phyloP scores from a whole-genome alignment of 306 rosid species.

The Argentina anserina region DNA sequence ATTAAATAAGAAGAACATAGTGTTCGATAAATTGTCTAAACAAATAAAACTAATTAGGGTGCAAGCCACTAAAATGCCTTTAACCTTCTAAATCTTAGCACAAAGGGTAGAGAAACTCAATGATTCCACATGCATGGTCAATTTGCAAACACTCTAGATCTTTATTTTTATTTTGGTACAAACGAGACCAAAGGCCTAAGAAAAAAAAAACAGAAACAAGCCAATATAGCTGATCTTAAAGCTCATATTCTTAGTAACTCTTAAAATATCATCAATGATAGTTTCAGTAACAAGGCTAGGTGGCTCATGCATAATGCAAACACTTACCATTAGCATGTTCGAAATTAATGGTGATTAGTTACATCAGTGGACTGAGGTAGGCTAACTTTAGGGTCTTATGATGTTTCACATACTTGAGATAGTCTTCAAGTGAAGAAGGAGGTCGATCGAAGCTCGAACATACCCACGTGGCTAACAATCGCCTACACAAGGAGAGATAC shows the following conservation, averaged over 20 bases:
- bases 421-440: constrained; percentile 10
- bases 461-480: constrained; percentile 51
- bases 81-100: neutral
- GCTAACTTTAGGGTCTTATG: constrained; percentile 16
- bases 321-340: neutral
- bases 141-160: neutral
- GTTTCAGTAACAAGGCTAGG: no score
- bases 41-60: neutral
- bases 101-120: neutral
- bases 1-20: neutral
- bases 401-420: constrained; percentile 13
- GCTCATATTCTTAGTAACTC: no score
- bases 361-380: neutral
- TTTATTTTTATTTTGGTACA: no score
- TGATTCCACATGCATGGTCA: neutral
- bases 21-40: neutral
- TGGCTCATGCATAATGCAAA: no score
- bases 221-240: no score
- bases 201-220: no score
- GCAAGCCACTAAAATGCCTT: no score
- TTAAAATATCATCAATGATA: no score
- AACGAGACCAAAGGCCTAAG: no score
- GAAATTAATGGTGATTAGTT: neutral
- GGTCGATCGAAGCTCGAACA: constrained; percentile 54
- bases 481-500: constrained; percentile 11